phyloP scores from a whole-genome alignment of 768 basidiomycete species.

The Sarcodon aspratus region DNA sequence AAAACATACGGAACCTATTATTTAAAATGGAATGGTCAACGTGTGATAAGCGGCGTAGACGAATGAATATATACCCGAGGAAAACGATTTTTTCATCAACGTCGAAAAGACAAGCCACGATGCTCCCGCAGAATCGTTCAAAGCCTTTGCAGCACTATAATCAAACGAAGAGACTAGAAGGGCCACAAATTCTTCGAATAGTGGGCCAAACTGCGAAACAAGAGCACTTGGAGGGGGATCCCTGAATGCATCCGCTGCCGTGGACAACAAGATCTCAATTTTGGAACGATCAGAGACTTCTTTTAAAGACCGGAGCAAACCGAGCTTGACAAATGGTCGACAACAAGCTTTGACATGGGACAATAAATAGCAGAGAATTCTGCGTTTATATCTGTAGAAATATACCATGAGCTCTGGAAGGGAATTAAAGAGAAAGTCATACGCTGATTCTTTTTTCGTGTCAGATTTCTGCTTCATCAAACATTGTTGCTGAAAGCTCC shows the following conservation, averaged over 20 bases:
- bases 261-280: constrained; percentile 46
- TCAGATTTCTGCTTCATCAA: constrained; percentile 36
- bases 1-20: constrained; percentile 26
- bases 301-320: constrained; percentile 38
- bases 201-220: constrained; percentile 21
- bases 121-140: constrained; percentile 30
- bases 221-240: background rate
- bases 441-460: constrained; percentile 44
- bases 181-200: constrained; percentile 21
- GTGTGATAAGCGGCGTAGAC: no score
- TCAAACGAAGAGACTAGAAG: constrained; percentile 41
- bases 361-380: constrained; percentile 63
- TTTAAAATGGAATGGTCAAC: background rate
- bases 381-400: constrained; percentile 48
- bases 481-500: constrained; percentile 48
- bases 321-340: constrained; percentile 32
- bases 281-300: constrained; percentile 38
- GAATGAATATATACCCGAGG: constrained; percentile 24
- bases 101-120: constrained; percentile 43
- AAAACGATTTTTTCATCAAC: constrained; percentile 32
- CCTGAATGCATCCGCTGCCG: constrained; percentile 30
- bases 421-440: constrained; percentile 12
- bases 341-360: constrained; percentile 65
- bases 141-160: constrained; percentile 25
- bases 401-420: background rate